A percentile compares a stretch with the other conserved stretches of the same genome.
Evolutionary conservation across 257 asterid genomes (phyloP).

Genomic region (Apocynum venetum): DNA sequence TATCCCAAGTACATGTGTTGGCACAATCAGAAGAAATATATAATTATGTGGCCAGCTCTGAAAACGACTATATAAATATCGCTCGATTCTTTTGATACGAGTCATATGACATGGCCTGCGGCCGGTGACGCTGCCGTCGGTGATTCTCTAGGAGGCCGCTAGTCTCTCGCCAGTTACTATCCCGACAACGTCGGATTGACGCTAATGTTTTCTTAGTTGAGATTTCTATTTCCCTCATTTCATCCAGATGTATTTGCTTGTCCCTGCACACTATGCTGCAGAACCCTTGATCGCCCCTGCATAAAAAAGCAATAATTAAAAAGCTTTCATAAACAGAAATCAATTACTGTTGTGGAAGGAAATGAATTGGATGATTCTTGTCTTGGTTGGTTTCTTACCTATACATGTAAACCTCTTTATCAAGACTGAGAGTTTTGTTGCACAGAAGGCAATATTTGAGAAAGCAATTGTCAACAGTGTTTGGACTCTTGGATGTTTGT

Average conservation of each 20-base stretch:
- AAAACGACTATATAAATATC: slow-evolving; percentile 23
- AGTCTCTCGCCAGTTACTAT: slow-evolving; percentile 25
- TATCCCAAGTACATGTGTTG: too few species aligned
- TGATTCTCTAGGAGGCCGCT: slow-evolving; percentile 22
- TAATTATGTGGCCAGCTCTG: neutral
- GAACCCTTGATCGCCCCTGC: slow-evolving; percentile 73
- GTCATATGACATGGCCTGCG: slow-evolving; percentile 17
- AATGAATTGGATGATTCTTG: too few species aligned
- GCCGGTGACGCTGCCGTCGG: slow-evolving; percentile 22
- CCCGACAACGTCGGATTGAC: slow-evolving; percentile 26
- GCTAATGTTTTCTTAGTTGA: slow-evolving; percentile 32
- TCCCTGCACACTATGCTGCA: slow-evolving; percentile 67
- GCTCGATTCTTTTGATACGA: slow-evolving; percentile 21
- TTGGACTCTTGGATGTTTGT: neutral
- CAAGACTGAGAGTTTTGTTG: slow-evolving; percentile 20
- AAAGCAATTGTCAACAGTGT: slow-evolving; percentile 14
- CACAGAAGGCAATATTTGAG: slow-evolving; percentile 32
- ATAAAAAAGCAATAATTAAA: neutral
- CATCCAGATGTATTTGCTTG: slow-evolving; percentile 54
- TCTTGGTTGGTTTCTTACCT: slow-evolving; percentile 11
- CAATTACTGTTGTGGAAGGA: too few species aligned
- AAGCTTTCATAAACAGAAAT: too few species aligned
- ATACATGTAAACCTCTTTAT: slow-evolving; percentile 37
- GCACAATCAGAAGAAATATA: neutral
- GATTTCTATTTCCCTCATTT: slow-evolving; percentile 45